Conservation (phyloP, 345 rosid genomes). For the Psidium guajava region DNA sequence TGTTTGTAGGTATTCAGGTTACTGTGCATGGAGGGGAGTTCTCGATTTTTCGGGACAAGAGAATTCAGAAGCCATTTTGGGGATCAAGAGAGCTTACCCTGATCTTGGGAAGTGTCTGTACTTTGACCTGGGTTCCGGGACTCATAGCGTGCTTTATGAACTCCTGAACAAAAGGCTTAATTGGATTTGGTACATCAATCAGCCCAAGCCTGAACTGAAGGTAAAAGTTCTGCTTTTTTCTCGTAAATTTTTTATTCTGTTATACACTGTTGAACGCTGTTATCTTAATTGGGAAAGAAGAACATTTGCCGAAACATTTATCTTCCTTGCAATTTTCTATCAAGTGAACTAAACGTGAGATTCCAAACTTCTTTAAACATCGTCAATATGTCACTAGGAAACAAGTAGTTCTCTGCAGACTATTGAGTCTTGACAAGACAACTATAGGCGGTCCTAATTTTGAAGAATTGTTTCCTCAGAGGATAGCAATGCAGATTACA, state of each 20-base stretch:
- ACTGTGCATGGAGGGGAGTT: constrained; percentile 82
- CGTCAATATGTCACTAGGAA: background rate
- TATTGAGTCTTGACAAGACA: background rate
- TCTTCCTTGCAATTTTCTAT: background rate
- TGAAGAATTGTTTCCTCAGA: background rate
- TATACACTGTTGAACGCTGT: background rate
- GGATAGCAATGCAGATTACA: background rate
- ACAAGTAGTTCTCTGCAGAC: background rate
- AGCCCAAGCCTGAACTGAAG: constrained; percentile 56
- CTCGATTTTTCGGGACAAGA: constrained; percentile 49
- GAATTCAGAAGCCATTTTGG: constrained; percentile 29
- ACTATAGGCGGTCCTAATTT: background rate
- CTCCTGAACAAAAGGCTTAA: constrained; percentile 46
- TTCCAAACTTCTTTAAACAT: background rate
- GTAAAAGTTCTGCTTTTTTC: constrained; percentile 8
- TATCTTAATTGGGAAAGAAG: background rate
- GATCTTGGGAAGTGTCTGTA: constrained; percentile 65
- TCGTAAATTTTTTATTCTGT: background rate
- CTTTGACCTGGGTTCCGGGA: constrained; percentile 33
- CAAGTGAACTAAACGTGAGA: background rate
- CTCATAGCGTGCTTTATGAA: constrained; percentile 54
- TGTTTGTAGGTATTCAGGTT: constrained; percentile 61
- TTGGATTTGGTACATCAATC: constrained; percentile 77
- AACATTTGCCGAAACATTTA: background rate
- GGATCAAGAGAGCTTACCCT: constrained; percentile 40